Base-by-base conservation (phyloP, 495 filamentous ascomycete genomes). In the Penicillium mononematosum region DNA sequence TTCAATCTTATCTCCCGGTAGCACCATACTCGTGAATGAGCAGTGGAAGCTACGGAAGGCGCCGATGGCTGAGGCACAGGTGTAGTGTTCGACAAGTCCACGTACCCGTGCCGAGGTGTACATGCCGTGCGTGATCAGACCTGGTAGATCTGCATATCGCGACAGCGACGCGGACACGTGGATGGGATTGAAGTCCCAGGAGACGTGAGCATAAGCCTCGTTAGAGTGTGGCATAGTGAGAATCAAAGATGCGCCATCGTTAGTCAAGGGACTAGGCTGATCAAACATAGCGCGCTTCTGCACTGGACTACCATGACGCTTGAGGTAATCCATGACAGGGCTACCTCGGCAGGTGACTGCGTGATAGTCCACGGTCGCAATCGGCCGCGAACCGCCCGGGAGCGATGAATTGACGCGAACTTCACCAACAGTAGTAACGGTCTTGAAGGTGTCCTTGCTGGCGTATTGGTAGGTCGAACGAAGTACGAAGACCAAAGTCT, bases 111-210 rank as follows among this genome's bases (percentile, higher is more conserved):
- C 66, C n/a, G 59, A 63, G 1, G 69, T 73, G 53, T 57, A 68
- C 69, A 75, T 73, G 1, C 72, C 70, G 50, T 75, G 75, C 24
- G 67, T 69, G 16, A 77, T 63, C 4, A 64, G 68, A 9, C 70
- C 70, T 10, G 73, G 67, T 10, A 75, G 53, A 16, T 64, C 60
- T 14, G 70, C 70, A 20, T 70, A 60, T 17, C 29, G 53, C 3
- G 70, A 61, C 47, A 75, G 70, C 3, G 64, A 49, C 4, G 49
- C 22, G 4, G 70, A 75, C 5, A 67, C 57, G 45, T 75, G 72
- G 31, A 75, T 72, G 5, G 72, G 72, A 50, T 75, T 75, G 52
- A 68, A 71, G 45, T 75, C 72, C 29, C 58, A 58, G 22, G 72
- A 75, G 16, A 67, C 42, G 12, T 63, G 44, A 31, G 19, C 27